A percentile compares a stretch with the other conserved stretches of the same genome.
These are phyloP conservation scores for Thuidium tamariscinum DNA, from an alignment of 225 moss, liverwort and hornwort genomes.

Conservation along the genomic window DNA sequence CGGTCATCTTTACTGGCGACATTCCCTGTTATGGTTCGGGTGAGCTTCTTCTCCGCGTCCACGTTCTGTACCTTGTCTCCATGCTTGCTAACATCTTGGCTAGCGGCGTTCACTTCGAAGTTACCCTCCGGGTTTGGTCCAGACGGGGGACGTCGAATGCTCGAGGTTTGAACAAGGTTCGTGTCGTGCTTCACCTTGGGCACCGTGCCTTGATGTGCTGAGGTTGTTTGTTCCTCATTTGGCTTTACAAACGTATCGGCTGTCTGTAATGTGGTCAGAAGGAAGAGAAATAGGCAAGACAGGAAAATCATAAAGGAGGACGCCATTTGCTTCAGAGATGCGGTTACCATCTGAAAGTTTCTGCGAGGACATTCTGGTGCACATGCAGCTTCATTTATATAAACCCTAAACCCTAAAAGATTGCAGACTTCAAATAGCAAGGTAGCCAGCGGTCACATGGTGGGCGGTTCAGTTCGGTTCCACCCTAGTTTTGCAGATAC, in stretches of 20 bases:
- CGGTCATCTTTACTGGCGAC: neutral
- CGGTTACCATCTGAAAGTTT: neutral
- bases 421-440: neutral
- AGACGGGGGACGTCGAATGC: slow-evolving; percentile 24
- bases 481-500: neutral
- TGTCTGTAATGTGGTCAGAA: neutral
- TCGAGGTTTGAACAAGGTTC: slow-evolving; percentile 5
- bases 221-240: neutral
- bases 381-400: neutral
- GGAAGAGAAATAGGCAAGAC: neutral
- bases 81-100: neutral
- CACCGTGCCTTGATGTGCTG: neutral
- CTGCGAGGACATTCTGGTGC: neutral
- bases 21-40: neutral
- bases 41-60: neutral
- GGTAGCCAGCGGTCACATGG: neutral
- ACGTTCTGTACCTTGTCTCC: neutral
- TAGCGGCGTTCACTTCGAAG: slow-evolving; percentile 22
- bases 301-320: neutral
- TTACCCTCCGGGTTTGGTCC: slow-evolving; percentile 43
- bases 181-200: neutral
- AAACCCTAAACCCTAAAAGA: no score
- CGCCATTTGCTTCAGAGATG: neutral
- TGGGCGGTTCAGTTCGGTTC: slow-evolving; percentile 4
- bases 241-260: neutral